phyloP scores from a whole-genome alignment of 441 rosid species.

The Erysimum cheiri region DNA sequence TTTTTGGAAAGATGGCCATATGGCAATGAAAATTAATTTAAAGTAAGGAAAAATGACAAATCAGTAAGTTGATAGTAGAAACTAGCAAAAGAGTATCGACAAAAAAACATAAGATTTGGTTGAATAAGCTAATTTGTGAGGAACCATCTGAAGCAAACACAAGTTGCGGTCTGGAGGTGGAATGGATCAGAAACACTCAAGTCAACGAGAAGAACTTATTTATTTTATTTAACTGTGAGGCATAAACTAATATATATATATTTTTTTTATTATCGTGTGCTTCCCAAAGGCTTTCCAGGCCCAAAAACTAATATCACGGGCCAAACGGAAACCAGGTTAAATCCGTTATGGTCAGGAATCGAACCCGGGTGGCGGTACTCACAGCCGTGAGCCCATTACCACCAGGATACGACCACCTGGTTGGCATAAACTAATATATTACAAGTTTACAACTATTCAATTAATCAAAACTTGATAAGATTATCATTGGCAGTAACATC shows the following conservation, averaged over 20 bases:
- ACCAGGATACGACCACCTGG: too few relatives aligned
- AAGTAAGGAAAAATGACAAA: neutral
- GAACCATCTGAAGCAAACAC: neutral
- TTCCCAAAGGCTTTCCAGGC: too few relatives aligned
- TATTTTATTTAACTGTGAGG: too few relatives aligned
- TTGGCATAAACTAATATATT: neutral
- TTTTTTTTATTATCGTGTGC: too few relatives aligned
- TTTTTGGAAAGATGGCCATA: neutral
- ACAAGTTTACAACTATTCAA: neutral
- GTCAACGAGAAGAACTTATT: neutral
- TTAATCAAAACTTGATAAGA: neutral
- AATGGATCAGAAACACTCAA: neutral
- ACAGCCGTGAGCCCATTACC: too few relatives aligned
- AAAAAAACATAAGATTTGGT: neutral
- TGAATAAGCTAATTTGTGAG: neutral
- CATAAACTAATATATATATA: too few relatives aligned
- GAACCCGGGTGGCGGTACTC: too few relatives aligned
- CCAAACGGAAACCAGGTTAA: too few relatives aligned
- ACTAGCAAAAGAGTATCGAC: neutral
- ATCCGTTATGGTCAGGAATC: too few relatives aligned
- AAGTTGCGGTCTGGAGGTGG: neutral
- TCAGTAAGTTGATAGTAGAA: neutral
- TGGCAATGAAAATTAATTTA: neutral
- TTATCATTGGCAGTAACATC: slow-evolving; percentile 12
- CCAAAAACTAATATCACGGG: too few relatives aligned